These are phyloP conservation scores for Chlamydomonas sp. DNA, from an alignment of 139 green algal genomes.

Conservation along the genomic window DNA sequence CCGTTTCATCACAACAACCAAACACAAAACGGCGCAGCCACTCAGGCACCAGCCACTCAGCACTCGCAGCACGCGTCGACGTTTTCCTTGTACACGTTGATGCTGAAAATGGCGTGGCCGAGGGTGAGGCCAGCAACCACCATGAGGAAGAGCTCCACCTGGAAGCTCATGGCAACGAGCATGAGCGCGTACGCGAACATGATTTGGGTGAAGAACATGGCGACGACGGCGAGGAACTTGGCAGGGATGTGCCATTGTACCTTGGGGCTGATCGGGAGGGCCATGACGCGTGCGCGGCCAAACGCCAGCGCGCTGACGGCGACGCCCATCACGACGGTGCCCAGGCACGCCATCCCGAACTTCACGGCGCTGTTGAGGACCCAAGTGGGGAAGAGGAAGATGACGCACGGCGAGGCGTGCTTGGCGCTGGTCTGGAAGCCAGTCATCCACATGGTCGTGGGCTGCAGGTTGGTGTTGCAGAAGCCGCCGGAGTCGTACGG, in stretches of 20 bases:
- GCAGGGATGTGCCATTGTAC: no score
- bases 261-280: neutral
- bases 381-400: conserved; percentile 29
- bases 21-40: no score
- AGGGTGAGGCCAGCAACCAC: neutral
- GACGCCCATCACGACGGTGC: conserved; percentile 27
- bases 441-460: conserved; percentile 34
- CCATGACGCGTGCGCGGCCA: neutral
- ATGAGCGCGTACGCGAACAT: conserved; percentile 8
- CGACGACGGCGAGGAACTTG: neutral
- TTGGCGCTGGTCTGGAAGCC: conserved; percentile 17
- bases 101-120: conserved; percentile 11
- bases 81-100: no score
- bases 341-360: conserved; percentile 25
- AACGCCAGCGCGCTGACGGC: neutral
- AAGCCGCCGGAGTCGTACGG: conserved; percentile 5
- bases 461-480: conserved; percentile 23
- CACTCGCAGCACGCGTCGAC: no score
- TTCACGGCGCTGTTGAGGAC: conserved; percentile 19
- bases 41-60: no score
- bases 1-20: no score
- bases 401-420: conserved; percentile 17
- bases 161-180: conserved; percentile 13
- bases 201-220: neutral
- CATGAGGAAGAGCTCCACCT: conserved; percentile 18